Percentiles rank a stretch among this genome's conserved stretches.
These are phyloP conservation scores for Colletotrichum sp. DNA, from an alignment of 2,329 filamentous ascomycete species.

Conservation along the genomic window DNA sequence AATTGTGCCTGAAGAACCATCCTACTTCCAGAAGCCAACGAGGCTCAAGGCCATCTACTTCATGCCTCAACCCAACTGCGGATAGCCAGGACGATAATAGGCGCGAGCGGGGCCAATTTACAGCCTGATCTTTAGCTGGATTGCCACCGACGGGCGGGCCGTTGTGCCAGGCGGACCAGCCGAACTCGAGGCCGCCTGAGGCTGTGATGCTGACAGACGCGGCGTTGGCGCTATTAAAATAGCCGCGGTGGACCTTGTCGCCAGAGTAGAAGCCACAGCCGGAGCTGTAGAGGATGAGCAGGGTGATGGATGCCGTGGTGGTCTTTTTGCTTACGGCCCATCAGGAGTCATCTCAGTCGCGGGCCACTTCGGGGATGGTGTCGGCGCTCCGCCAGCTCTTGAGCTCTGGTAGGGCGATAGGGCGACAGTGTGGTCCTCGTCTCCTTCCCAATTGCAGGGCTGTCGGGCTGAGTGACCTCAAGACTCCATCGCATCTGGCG, in stretches of 20 bases:
- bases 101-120: too few species aligned
- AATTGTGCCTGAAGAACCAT: not conserved
- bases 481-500: not conserved
- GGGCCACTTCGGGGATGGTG: conserved; percentile 70
- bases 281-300: not conserved
- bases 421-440: conserved; percentile 40
- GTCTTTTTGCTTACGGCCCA: conserved; percentile 68
- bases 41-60: not conserved
- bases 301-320: conserved; percentile 54
- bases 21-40: not conserved
- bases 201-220: conserved; percentile 66
- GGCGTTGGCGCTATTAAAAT: conserved; percentile 67
- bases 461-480: not conserved
- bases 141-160: conserved; percentile 64
- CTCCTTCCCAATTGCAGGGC: not conserved
- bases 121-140: not conserved
- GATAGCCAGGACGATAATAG: not conserved
- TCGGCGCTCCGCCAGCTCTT: conserved; percentile 73
- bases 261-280: conserved; percentile 80
- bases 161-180: conserved; percentile 70
- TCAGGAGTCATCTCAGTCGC: conserved; percentile 68
- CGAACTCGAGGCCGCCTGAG: conserved; percentile 71
- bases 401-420: conserved; percentile 56
- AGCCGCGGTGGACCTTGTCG: conserved; percentile 71
- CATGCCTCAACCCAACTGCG: not conserved